A percentile compares a stretch with the other conserved stretches of the same genome.
phyloP scores from a whole-genome alignment of 805 yeast species.

The Barnettozyma siamensis region DNA sequence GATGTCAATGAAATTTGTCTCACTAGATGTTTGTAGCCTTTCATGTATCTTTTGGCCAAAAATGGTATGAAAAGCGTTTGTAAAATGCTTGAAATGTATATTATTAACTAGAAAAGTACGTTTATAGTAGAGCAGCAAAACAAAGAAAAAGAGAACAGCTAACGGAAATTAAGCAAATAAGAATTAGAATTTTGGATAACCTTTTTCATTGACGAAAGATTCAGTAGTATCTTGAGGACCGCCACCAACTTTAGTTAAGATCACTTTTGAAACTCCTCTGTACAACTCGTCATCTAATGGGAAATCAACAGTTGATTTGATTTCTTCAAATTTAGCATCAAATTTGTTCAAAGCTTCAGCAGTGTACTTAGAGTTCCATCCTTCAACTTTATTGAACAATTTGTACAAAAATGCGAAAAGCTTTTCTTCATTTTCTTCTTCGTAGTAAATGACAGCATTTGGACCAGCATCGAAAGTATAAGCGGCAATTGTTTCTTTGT shows the following conservation, averaged over 20 bases:
- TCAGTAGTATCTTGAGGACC: constrained; percentile 69
- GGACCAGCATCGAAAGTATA: constrained; percentile 99
- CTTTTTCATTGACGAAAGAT: constrained; percentile 53
- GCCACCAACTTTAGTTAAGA: constrained; percentile 78
- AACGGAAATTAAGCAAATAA: neutral
- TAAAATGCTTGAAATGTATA: too few species aligned
- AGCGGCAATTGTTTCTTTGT: constrained; percentile 67
- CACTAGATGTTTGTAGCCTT: too few species aligned
- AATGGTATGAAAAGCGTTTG: too few species aligned
- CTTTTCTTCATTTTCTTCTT: constrained; percentile 62
- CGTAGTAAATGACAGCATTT: constrained; percentile 92
- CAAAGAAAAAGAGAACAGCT: neutral
- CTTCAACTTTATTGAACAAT: constrained; percentile 52
- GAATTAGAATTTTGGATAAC: constrained; percentile 44
- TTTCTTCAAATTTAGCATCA: constrained; percentile 22
- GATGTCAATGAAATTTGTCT: neutral
- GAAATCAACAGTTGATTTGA: constrained; percentile 29
- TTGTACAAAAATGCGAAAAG: constrained; percentile 66
- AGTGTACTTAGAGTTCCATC: constrained; percentile 54
- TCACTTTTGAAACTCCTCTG: constrained; percentile 76
- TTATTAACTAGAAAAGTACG: too few species aligned
- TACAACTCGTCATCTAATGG: constrained; percentile 46
- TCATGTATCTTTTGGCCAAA: neutral
- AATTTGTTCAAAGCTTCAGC: constrained; percentile 25
- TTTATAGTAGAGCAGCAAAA: neutral